Evolutionary conservation across 805 yeast genomes (phyloP).

Genomic region (Cyberlindnera xishuangbannaensis): DNA sequence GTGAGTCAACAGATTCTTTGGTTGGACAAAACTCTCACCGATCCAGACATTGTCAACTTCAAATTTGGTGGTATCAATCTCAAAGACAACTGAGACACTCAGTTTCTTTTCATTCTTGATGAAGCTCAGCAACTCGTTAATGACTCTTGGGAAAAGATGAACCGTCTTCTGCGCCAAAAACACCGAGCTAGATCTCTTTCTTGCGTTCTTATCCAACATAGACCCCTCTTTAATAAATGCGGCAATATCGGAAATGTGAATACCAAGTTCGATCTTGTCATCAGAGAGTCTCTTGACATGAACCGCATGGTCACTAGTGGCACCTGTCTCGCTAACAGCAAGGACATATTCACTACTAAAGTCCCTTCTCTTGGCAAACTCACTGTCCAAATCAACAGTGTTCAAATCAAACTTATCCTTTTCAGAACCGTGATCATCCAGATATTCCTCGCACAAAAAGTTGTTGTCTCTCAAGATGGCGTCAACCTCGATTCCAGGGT

Average conservation of each 20-base stretch:
- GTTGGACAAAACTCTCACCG: constrained; percentile 63
- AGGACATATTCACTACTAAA: constrained; percentile 57
- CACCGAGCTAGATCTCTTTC: constrained; percentile 85
- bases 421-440: constrained; percentile 32
- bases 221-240: constrained; percentile 69
- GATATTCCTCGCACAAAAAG: constrained; percentile 74
- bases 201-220: constrained; percentile 78
- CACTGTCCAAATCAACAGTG: constrained; percentile 24
- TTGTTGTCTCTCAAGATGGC: constrained; percentile 86
- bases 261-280: constrained; percentile 70
- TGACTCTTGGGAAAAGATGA: constrained; percentile 60
- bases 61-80: constrained; percentile 64
- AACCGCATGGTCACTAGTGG: constrained; percentile 68
- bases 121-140: constrained; percentile 58
- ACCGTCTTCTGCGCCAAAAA: constrained; percentile 72
- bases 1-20: constrained; percentile 52
- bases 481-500: constrained; percentile 72
- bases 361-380: constrained; percentile 39
- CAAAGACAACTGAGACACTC: constrained; percentile 73
- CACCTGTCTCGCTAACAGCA: constrained; percentile 54
- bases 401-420: constrained; percentile 30
- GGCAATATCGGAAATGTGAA: constrained; percentile 80
- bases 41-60: constrained; percentile 74
- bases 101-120: constrained; percentile 53
- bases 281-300: constrained; percentile 63